Conservation (phyloP, 2,329 filamentous ascomycete species). For the Blastomyces gilchristii region DNA sequence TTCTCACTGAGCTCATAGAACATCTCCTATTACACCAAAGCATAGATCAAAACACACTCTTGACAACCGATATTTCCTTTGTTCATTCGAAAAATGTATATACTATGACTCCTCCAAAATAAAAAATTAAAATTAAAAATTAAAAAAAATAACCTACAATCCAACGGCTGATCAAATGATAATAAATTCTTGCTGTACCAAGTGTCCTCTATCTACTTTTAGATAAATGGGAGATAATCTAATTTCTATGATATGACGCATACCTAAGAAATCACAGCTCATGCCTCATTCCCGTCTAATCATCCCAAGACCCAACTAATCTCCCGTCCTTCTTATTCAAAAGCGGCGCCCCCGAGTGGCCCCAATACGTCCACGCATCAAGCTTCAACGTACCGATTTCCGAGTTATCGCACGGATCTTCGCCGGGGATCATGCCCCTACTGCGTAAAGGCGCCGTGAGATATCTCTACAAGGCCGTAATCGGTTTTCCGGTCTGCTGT, state of each 20-base stretch:
- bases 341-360: slow-evolving; percentile 44
- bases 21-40: not conserved
- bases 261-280: slow-evolving; percentile 15
- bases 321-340: slow-evolving; percentile 30
- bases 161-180: not conserved
- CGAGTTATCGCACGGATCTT: slow-evolving; percentile 42
- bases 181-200: not conserved
- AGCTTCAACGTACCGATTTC: slow-evolving; percentile 46
- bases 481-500: slow-evolving; percentile 27
- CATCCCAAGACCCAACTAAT: slow-evolving; percentile 45
- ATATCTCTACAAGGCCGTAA: slow-evolving; percentile 42
- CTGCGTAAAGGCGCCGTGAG: slow-evolving; percentile 33
- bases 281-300: slow-evolving; percentile 42
- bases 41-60: slow-evolving; percentile 1
- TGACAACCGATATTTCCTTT: slow-evolving; percentile 7
- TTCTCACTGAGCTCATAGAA: not conserved
- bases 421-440: slow-evolving; percentile 27
- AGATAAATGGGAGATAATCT: not conserved
- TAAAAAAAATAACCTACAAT: not conserved
- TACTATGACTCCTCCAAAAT: not conserved
- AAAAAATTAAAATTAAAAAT: no score
- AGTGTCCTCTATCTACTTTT: no score
- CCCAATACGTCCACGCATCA: slow-evolving; percentile 50
- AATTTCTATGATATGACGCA: not conserved
- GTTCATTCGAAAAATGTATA: not conserved